A percentile compares a stretch with the other conserved stretches of the same genome.
phyloP scores from a whole-genome alignment of 2,329 filamentous ascomycete genomes.

The Aschersonia sp. region DNA sequence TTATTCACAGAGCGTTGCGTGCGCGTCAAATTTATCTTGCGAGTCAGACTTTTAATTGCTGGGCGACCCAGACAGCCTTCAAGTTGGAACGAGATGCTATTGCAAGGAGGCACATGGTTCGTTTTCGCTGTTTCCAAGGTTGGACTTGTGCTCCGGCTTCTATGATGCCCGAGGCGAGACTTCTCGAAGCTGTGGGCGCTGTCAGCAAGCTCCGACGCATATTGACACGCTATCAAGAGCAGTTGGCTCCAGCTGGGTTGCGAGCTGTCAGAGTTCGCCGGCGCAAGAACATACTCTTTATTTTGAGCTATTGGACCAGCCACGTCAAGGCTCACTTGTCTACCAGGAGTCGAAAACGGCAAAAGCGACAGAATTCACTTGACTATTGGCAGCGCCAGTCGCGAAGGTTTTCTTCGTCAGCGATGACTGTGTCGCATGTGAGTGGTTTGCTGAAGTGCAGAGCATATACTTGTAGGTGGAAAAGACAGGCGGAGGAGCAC shows the following conservation, averaged over 20 bases:
- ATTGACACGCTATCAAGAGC: conserved; percentile 12
- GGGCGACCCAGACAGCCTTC: conserved; percentile 50
- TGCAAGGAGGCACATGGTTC: conserved; percentile 56
- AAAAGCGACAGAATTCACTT: neutral
- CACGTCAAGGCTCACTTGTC: neutral
- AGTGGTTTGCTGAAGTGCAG: neutral
- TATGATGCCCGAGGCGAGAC: conserved; percentile 14
- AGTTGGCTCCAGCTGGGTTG: conserved; percentile 6
- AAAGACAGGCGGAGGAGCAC: neutral
- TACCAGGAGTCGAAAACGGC: neutral
- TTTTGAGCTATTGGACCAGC: neutral
- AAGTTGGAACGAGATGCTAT: conserved; percentile 51
- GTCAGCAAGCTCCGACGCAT: conserved; percentile 20
- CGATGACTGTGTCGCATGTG: neutral
- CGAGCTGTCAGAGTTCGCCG: neutral
- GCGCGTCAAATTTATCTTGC: conserved; percentile 51
- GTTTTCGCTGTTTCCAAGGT: conserved; percentile 28
- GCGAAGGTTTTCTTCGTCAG: neutral
- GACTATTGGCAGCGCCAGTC: neutral
- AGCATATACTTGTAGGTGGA: neutral
- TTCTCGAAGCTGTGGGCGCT: conserved; percentile 14
- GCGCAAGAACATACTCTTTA: neutral
- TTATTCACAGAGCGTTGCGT: conserved; percentile 38
- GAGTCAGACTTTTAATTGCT: conserved; percentile 28
- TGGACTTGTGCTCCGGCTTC: conserved; percentile 20